Conservation (phyloP, 2,329 filamentous ascomycete genomes). For the Conoideocrella luteorostrata region DNA sequence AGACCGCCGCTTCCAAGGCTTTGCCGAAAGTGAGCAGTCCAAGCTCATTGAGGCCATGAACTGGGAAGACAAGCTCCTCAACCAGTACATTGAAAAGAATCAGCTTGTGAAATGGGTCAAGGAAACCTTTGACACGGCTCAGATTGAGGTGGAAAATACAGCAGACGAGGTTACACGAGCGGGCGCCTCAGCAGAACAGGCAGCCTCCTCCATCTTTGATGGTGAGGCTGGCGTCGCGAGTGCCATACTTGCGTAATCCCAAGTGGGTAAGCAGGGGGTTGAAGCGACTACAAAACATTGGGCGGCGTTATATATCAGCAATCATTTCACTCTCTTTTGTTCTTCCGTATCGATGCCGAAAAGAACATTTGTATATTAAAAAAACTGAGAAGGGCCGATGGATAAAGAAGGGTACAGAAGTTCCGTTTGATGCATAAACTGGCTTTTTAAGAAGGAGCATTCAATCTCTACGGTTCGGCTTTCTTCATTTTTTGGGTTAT, state of each 20-base stretch:
- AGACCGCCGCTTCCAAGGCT: conserved; percentile 51
- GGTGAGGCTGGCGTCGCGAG: neutral
- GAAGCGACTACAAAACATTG: too few relatives aligned
- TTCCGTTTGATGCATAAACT: too few relatives aligned
- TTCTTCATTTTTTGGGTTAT: too few relatives aligned
- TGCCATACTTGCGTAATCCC: neutral
- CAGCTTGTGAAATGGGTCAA: conserved; percentile 63
- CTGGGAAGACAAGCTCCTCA: conserved; percentile 62
- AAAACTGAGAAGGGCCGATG: too few relatives aligned
- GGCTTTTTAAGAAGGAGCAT: too few relatives aligned
- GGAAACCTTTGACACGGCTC: conserved; percentile 31
- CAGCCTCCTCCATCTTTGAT: neutral
- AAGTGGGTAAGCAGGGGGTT: too few relatives aligned
- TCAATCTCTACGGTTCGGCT: too few relatives aligned
- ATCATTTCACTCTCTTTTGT: too few relatives aligned
- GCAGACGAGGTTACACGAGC: conserved; percentile 24
- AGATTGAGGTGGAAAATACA: conserved; percentile 24
- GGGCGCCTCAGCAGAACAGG: conserved; percentile 7
- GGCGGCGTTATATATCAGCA: too few relatives aligned
- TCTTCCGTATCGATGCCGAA: too few relatives aligned
- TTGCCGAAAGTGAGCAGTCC: conserved; percentile 57
- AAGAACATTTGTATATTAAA: too few relatives aligned
- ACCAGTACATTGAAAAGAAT: conserved; percentile 58
- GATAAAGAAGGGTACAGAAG: too few relatives aligned
- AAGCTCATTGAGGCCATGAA: conserved; percentile 66